A percentile compares a stretch with the other conserved stretches of the same genome.
Evolutionary conservation across 306 rosid species (phyloP).

Genomic region (Dalbergia cochinchinensis): DNA sequence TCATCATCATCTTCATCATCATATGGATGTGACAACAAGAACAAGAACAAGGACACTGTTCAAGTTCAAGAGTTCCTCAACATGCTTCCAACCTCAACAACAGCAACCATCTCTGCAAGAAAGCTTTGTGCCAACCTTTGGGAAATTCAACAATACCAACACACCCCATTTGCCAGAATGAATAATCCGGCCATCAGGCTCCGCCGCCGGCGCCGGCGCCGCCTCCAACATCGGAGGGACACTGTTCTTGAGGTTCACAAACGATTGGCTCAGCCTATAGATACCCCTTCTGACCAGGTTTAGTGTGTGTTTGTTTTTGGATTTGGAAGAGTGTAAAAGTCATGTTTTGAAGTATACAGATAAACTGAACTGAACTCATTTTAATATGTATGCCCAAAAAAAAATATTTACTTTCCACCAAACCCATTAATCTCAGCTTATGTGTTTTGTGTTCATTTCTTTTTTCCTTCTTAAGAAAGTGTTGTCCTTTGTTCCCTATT

Average conservation of each 20-base stretch:
- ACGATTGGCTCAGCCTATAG: slow-evolving; percentile 45
- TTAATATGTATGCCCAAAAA: too few relatives aligned
- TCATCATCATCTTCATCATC: slow-evolving; percentile 40
- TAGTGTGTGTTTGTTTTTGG: neutral
- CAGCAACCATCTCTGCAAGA: slow-evolving; percentile 62
- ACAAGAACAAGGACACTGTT: neutral
- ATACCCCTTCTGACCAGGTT: slow-evolving; percentile 59
- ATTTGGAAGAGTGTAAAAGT: too few relatives aligned
- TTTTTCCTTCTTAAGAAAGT: neutral
- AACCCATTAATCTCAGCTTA: too few relatives aligned
- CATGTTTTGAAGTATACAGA: too few relatives aligned
- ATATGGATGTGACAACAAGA: neutral
- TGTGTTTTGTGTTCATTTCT: neutral
- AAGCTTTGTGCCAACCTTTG: slow-evolving; percentile 81
- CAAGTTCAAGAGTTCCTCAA: slow-evolving; percentile 53
- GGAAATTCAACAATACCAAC: slow-evolving; percentile 65
- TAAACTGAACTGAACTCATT: too few relatives aligned
- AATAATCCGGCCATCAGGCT: slow-evolving; percentile 40
- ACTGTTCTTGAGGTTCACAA: slow-evolving; percentile 40
- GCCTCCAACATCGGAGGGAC: slow-evolving; percentile 37
- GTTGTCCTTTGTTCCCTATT: neutral
- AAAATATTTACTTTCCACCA: too few relatives aligned
- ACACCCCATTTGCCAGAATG: slow-evolving; percentile 55
- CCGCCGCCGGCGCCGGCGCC: slow-evolving; percentile 54
- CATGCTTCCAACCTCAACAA: slow-evolving; percentile 43